Conservation (phyloP, 1,284 basidiomycete species). For the Veloboletus limbatus region DNA sequence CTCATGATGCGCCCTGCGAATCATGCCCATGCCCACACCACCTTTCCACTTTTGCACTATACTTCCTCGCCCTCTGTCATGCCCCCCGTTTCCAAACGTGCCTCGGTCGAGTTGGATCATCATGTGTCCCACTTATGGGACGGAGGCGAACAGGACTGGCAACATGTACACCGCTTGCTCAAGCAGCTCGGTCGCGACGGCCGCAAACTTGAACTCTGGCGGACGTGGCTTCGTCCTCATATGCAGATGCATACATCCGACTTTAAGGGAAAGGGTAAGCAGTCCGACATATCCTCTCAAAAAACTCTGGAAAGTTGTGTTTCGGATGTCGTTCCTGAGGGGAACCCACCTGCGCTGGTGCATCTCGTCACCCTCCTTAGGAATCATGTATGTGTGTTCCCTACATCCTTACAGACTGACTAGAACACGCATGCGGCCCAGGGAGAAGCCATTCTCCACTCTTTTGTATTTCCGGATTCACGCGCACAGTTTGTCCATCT, state of each 20-base stretch:
- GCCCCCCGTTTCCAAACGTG: constrained; percentile 3
- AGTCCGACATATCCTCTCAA: constrained; percentile 40
- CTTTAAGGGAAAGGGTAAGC: constrained; percentile 36
- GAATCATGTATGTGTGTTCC: constrained; percentile 50
- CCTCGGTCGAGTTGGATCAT: constrained; percentile 26
- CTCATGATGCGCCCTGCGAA: constrained; percentile 69
- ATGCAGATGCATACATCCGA: constrained; percentile 7
- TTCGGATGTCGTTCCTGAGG: constrained; percentile 7
- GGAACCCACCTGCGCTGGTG: constrained; percentile 38
- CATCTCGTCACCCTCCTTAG: constrained; percentile 51
- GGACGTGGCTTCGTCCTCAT: constrained; percentile 51
- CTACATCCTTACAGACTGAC: constrained; percentile 5
- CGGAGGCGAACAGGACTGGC: constrained; percentile 60
- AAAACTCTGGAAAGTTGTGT: constrained; percentile 6
- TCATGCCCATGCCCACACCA: constrained; percentile 12
- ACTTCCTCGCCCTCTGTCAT: constrained; percentile 12
- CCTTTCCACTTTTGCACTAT: neutral
- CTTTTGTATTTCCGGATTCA: constrained; percentile 70
- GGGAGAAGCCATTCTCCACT: constrained; percentile 52
- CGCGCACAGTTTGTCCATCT: constrained; percentile 58
- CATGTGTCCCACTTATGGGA: constrained; percentile 40
- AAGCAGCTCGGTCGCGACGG: constrained; percentile 58
- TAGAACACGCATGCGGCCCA: constrained; percentile 27
- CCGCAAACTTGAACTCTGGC: constrained; percentile 70
- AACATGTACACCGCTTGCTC: constrained; percentile 52